Evolutionary conservation across 192 early-diverging fungal species (phyloP), one percentile per base, ranked within the genome.

Genomic region (Entomortierella parvispora): DNA sequence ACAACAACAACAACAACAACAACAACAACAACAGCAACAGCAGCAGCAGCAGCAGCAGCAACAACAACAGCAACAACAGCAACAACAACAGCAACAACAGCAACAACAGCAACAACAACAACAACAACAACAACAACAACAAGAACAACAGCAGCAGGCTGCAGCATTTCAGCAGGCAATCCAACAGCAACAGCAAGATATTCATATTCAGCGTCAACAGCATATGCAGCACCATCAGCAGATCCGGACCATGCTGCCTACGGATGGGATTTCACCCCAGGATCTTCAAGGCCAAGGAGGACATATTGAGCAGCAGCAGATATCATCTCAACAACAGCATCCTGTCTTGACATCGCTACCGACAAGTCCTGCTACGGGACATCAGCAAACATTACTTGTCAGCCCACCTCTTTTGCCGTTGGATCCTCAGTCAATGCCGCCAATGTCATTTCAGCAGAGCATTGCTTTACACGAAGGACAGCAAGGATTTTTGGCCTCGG

Each of bases 361-460:
- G n/a, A 43, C 23, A 22, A 22, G 32, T 6, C 23, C 51, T 31
- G 5, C 29, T 2, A 17, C 15, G 8, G 47, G 15, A 49, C 47
- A 17, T 17, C 47, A 49, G 6, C 47, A 69, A 18, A 45, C 50
- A 4, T 47, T 69, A 4, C 47, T 69, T 15, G 52, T 62, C 22
- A 70, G 57, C n/a, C 53, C 68, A 29, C 43, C 57, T 0, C 15
- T 43, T 28, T 18, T 33, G 3, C 28, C 68, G n/a, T 7, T 70
- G 10, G 69, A 64, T 4, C 18, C 54, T 11, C 69, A 71, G 28
- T 28, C 57, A 15, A 52, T 65, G 43, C 15, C 62, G 14, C 62
- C 62, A 15, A 53, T 66, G 49, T 60, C 71, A 2, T 75, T 75
- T 29, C 51, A 47, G 17, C 71, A 75, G 17, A 44, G 63, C 3